A percentile compares a stretch with the other conserved stretches of the same genome.
phyloP scores from a whole-genome alignment of 129 eudicot species.

The Escallonia rubra region DNA sequence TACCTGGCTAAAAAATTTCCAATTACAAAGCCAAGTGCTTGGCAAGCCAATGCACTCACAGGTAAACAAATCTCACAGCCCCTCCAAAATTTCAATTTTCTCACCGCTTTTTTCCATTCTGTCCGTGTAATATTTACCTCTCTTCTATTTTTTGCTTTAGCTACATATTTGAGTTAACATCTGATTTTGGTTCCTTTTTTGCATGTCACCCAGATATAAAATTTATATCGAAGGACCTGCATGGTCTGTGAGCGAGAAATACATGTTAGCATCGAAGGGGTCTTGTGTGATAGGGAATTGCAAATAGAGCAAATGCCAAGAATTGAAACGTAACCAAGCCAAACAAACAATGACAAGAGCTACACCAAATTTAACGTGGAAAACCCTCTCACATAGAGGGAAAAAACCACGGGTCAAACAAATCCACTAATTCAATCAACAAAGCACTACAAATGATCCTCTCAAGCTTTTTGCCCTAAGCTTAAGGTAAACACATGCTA shows the following conservation, averaged over 20 bases:
- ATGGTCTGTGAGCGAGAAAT: slow-evolving; percentile 91
- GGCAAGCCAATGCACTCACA: slow-evolving; percentile 37
- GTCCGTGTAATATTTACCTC: background rate
- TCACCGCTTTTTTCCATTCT: no score
- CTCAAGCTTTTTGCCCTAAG: no score
- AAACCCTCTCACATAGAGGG: no score
- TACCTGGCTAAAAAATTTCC: background rate
- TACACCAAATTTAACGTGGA: no score
- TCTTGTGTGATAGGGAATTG: no score
- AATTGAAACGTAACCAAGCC: no score
- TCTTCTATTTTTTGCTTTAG: background rate
- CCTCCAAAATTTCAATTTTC: background rate
- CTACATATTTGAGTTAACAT: background rate
- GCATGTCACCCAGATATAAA: slow-evolving; percentile 42
- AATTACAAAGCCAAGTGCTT: background rate
- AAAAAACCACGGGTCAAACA: no score
- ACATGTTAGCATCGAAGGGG: background rate
- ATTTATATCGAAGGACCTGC: slow-evolving; percentile 90
- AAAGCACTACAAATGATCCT: no score
- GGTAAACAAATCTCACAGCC: slow-evolving; percentile 14
- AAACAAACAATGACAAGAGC: no score
- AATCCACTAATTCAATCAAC: no score
- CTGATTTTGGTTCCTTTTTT: background rate
- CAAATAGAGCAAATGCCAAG: no score
- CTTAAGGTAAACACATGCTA: no score